phyloP scores from a whole-genome alignment of 768 basidiomycete genomes.

The Agaricus blazei region DNA sequence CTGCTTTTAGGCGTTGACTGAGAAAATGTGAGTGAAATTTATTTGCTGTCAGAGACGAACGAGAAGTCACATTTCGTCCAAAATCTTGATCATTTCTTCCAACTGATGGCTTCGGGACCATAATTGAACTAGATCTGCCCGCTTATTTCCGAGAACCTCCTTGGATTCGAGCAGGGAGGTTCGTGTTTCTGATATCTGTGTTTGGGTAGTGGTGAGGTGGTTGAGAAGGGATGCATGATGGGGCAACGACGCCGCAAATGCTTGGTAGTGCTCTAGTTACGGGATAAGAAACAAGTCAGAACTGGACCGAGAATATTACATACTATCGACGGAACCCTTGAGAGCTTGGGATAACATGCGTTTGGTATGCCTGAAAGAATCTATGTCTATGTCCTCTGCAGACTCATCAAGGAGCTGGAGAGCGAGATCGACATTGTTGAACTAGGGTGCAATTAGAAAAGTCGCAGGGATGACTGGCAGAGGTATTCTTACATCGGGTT shows the following conservation, averaged over 20 bases:
- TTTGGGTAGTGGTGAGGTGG: conserved; percentile 69
- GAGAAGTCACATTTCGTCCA: conserved; percentile 82
- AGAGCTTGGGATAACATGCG: conserved; percentile 72
- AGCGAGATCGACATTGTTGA: conserved; percentile 92
- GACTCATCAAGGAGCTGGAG: conserved; percentile 81
- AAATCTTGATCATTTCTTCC: conserved; percentile 91
- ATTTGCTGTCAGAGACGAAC: conserved; percentile 2
- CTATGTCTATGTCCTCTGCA: conserved; percentile 66
- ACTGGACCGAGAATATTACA: conserved; percentile 25
- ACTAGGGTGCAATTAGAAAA: conserved; percentile 38
- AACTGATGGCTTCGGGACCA: conserved; percentile 88
- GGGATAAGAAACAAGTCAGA: conserved; percentile 4
- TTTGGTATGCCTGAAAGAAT: conserved; percentile 75
- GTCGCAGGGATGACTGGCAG: conserved; percentile 9
- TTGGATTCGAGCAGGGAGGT: conserved; percentile 71
- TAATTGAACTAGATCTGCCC: conserved; percentile 85
- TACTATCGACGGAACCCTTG: conserved; percentile 86
- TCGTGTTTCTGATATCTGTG: conserved; percentile 68
- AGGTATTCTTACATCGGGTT: conserved; percentile 59
- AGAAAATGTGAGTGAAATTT: conserved; percentile 10
- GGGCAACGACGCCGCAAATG: conserved; percentile 91
- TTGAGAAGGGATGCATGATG: conserved; percentile 78
- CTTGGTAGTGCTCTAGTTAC: conserved; percentile 76
- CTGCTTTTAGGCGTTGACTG: conserved; percentile 85
- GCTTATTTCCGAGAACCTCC: conserved; percentile 72